Evolutionary conservation across 129 eudicot species (phyloP).

Genomic region (Apium graveolens): DNA sequence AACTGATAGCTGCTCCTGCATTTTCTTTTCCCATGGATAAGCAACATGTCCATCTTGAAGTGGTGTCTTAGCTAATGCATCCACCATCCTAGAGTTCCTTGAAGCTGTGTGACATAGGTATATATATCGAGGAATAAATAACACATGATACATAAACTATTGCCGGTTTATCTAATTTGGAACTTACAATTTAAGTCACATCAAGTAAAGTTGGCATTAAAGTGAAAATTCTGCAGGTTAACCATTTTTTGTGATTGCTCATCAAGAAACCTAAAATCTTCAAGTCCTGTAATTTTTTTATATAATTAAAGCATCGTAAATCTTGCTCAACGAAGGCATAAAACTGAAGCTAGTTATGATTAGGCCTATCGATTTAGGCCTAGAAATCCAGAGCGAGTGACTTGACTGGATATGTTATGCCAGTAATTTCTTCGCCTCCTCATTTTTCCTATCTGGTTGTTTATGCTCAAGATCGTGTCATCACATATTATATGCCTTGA

Average conservation of each 20-base stretch:
- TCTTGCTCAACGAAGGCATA: neutral
- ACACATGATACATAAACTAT: neutral
- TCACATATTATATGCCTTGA: no score
- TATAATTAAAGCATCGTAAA: no score
- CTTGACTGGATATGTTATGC: no score
- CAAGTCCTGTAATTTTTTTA: no score
- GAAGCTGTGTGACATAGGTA: slow-evolving; percentile 40
- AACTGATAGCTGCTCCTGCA: slow-evolving; percentile 55
- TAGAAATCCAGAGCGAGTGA: neutral
- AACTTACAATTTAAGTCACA: neutral
- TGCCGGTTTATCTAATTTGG: neutral
- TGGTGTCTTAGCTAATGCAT: slow-evolving; percentile 52
- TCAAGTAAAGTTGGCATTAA: neutral
- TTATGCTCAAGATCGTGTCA: neutral
- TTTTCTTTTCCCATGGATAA: slow-evolving; percentile 79
- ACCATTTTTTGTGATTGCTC: no score
- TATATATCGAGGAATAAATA: no score
- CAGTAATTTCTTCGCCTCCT: no score
- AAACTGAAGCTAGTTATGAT: no score
- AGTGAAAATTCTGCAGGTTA: neutral
- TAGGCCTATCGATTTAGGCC: no score
- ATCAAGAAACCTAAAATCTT: neutral
- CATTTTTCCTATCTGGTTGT: neutral
- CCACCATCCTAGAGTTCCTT: slow-evolving; percentile 63
- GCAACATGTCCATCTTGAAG: slow-evolving; percentile 79